Percentiles rank a stretch among this genome's conserved stretches.
Conservation (phyloP, 192 early-diverging fungal species). For the Umbelopsis vinacea region DNA sequence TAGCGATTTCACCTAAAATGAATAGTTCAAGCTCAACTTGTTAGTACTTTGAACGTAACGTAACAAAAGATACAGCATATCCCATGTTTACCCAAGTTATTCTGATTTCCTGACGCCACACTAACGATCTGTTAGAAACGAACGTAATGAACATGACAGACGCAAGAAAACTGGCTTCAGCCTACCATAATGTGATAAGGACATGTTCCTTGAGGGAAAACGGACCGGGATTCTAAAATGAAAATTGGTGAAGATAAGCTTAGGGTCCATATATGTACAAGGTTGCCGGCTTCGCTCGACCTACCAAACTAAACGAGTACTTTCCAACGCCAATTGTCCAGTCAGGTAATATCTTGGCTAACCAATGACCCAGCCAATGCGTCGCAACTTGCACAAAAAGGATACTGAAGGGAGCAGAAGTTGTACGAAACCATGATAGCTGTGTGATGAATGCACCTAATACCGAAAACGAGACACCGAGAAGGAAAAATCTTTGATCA, state of each 20-base stretch:
- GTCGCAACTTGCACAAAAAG: constrained; percentile 49
- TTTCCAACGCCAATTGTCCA: constrained; percentile 33
- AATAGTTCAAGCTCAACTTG: not conserved
- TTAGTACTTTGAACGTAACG: too few species aligned
- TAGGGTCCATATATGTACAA: not conserved
- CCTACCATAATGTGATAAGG: constrained; percentile 40
- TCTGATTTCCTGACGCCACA: constrained; percentile 2
- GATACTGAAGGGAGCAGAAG: constrained; percentile 45
- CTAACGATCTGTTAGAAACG: not conserved
- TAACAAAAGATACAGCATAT: too few species aligned
- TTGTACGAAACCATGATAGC: constrained; percentile 49
- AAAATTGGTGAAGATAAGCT: not conserved
- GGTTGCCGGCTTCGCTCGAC: too few species aligned
- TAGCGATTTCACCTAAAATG: constrained; percentile 9
- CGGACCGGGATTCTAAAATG: constrained; percentile 44
- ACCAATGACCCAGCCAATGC: constrained; percentile 44
- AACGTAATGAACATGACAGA: too few species aligned
- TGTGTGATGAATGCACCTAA: constrained; percentile 45
- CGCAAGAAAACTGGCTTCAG: not conserved
- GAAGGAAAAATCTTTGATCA: constrained; percentile 32
- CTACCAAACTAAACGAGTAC: constrained; percentile 41
- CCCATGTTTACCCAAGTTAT: constrained; percentile 3
- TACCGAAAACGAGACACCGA: constrained; percentile 36
- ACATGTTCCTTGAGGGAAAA: constrained; percentile 58
- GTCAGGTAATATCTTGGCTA: constrained; percentile 38